Conservation (phyloP, 1,139 yeast species). For the Suhomyces guaymorum region DNA sequence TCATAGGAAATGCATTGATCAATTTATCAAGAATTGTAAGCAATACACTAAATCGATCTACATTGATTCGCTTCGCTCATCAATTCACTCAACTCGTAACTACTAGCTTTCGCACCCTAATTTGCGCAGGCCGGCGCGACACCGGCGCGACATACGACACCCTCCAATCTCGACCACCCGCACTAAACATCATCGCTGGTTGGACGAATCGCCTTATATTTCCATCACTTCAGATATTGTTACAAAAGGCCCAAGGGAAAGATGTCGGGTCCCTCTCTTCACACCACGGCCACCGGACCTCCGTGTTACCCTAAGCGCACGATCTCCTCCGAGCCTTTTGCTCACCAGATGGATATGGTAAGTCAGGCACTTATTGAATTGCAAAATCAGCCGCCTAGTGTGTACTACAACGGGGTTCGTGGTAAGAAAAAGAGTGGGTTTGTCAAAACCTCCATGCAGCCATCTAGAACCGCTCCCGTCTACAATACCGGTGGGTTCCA, state of each 20-base stretch:
- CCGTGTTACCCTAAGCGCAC: conserved; percentile 25
- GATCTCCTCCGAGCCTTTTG: conserved; percentile 33
- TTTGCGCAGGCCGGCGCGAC: background rate
- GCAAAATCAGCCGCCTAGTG: conserved; percentile 30
- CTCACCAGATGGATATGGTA: conserved; percentile 33
- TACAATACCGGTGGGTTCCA: background rate
- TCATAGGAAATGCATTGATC: no score
- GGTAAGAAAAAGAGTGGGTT: conserved; percentile 9
- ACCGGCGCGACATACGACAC: background rate
- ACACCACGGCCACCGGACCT: background rate
- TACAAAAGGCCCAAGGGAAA: conserved; percentile 1
- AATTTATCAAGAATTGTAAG: no score
- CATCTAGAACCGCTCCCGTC: background rate
- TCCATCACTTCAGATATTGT: conserved; percentile 9
- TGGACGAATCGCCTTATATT: conserved; percentile 8
- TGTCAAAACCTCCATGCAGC: background rate
- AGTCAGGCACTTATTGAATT: conserved; percentile 33
- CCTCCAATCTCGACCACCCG: background rate
- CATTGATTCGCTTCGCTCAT: no score
- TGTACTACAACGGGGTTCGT: conserved; percentile 7
- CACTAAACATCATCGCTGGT: conserved; percentile 9
- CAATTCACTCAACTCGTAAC: no score
- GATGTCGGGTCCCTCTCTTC: conserved; percentile 3
- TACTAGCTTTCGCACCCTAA: no score
- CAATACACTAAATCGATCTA: no score